These are phyloP conservation scores for Trichoderma simmonsii DNA, from an alignment of 2,329 filamentous ascomycete genomes.

Conservation along the genomic window DNA sequence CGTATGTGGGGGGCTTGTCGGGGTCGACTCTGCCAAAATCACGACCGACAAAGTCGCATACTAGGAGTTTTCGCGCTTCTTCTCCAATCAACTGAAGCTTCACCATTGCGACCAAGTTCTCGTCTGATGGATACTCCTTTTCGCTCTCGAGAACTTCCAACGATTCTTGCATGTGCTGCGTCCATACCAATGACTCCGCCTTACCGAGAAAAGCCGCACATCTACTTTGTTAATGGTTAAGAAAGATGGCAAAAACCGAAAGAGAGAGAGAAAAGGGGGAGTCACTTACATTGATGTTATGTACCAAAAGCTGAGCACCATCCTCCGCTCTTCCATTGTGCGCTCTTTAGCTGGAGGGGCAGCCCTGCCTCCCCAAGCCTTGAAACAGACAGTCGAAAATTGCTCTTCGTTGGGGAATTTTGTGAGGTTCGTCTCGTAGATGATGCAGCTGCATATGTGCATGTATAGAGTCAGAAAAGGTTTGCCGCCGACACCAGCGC, in stretches of 20 bases:
- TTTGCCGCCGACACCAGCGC: slow-evolving; percentile 35
- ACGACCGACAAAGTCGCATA: slow-evolving; percentile 31
- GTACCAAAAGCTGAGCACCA: slow-evolving; percentile 47
- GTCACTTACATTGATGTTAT: slow-evolving; percentile 35
- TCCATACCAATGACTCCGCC: slow-evolving; percentile 55
- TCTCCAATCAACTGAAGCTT: slow-evolving; percentile 41
- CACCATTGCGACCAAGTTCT: slow-evolving; percentile 39
- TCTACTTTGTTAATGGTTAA: slow-evolving; percentile 23
- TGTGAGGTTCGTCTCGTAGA: slow-evolving; percentile 47
- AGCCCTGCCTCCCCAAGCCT: slow-evolving; percentile 30
- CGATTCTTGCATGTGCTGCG: slow-evolving; percentile 56
- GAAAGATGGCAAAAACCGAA: neutral
- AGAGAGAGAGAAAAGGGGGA: neutral
- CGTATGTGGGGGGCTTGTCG: slow-evolving; percentile 30
- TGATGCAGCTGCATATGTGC: slow-evolving; percentile 42
- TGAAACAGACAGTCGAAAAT: slow-evolving; percentile 36
- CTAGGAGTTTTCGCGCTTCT: slow-evolving; percentile 34
- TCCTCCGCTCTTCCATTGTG: slow-evolving; percentile 49
- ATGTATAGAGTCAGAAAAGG: slow-evolving; percentile 45
- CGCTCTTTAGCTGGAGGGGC: slow-evolving; percentile 32
- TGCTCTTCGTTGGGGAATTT: slow-evolving; percentile 36
- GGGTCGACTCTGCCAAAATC: slow-evolving; percentile 29
- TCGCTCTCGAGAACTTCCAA: slow-evolving; percentile 44
- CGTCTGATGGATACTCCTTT: slow-evolving; percentile 48
- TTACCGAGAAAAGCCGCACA: slow-evolving; percentile 42